Conservation (phyloP, 2,329 filamentous ascomycete species). For the Paramyrothecium sp. region DNA sequence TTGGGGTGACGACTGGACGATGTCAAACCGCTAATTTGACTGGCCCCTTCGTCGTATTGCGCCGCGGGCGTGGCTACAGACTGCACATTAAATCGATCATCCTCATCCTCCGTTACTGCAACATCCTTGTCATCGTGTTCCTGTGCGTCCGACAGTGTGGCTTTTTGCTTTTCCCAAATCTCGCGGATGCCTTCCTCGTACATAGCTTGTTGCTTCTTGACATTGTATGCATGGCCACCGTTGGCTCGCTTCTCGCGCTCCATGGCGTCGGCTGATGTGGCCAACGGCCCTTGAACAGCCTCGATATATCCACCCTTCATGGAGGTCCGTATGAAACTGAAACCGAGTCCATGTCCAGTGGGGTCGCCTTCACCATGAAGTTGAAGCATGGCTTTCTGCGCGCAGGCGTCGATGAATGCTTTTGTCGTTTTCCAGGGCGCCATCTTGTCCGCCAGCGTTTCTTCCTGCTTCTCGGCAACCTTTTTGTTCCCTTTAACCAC, state of each 20-base stretch:
- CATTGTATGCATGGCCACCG: constrained; percentile 95
- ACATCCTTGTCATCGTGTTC: constrained; percentile 66
- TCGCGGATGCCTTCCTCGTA: constrained; percentile 89
- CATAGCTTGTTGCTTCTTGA: constrained; percentile 86
- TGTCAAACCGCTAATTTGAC: constrained; percentile 71
- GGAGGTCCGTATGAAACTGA: constrained; percentile 95
- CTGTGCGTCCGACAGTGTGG: constrained; percentile 69
- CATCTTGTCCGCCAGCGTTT: constrained; percentile 82
- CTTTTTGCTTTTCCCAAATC: constrained; percentile 88
- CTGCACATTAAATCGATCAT: constrained; percentile 70
- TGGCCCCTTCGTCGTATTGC: constrained; percentile 73
- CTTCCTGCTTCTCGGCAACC: constrained; percentile 50
- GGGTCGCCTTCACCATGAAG: constrained; percentile 94
- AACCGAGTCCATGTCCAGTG: constrained; percentile 87
- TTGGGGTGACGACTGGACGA: constrained; percentile 64
- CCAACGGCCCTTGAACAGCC: constrained; percentile 66
- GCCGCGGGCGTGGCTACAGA: constrained; percentile 69
- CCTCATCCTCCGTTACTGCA: constrained; percentile 57
- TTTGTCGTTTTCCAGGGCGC: constrained; percentile 96
- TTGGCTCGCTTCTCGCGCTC: constrained; percentile 85
- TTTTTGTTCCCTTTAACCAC: constrained; percentile 40
- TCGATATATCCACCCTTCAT: constrained; percentile 98
- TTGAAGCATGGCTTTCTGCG: constrained; percentile 94
- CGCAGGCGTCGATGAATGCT: constrained; percentile 90
- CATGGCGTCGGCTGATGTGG: constrained; percentile 77